phyloP scores from a whole-genome alignment of 2,329 filamentous ascomycete species.

The Myrmaecium sp. region DNA sequence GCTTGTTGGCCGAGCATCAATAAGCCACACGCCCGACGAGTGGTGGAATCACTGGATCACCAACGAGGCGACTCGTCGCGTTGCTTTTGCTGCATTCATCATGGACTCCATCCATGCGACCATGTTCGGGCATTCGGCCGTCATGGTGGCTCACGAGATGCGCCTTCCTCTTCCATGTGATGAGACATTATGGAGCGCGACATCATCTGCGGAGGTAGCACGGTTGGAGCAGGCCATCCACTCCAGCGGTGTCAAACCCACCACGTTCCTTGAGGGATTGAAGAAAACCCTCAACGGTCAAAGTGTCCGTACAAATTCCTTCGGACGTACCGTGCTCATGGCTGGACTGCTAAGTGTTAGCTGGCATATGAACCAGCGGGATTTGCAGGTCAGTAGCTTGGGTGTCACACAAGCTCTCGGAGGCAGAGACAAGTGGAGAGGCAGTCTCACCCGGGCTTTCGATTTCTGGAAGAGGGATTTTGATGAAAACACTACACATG shows the following conservation, averaged over 20 bases:
- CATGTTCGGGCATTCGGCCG: slow-evolving; percentile 93
- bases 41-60: slow-evolving; percentile 96
- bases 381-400: slow-evolving; percentile 78
- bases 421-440: slow-evolving; percentile 80
- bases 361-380: slow-evolving; percentile 95
- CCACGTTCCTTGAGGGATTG: slow-evolving; percentile 77
- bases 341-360: slow-evolving; percentile 81
- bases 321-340: slow-evolving; percentile 87
- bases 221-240: slow-evolving; percentile 66
- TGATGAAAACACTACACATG: slow-evolving; percentile 58
- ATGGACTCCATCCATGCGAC: slow-evolving; percentile 92
- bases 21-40: slow-evolving; percentile 61
- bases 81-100: slow-evolving; percentile 85
- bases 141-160: slow-evolving; percentile 96
- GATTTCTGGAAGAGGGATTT: slow-evolving; percentile 91
- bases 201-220: slow-evolving; percentile 71
- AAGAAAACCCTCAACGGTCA: slow-evolving; percentile 80
- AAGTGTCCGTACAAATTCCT: slow-evolving; percentile 77
- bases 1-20: slow-evolving; percentile 17
- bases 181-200: slow-evolving; percentile 81
- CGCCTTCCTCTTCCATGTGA: slow-evolving; percentile 81
- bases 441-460: slow-evolving; percentile 69
- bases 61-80: slow-evolving; percentile 75
- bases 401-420: slow-evolving; percentile 67
- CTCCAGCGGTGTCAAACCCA: slow-evolving; percentile 66